phyloP scores from a whole-genome alignment of 2,329 filamentous ascomycete species.

The Myotisia sp. region DNA sequence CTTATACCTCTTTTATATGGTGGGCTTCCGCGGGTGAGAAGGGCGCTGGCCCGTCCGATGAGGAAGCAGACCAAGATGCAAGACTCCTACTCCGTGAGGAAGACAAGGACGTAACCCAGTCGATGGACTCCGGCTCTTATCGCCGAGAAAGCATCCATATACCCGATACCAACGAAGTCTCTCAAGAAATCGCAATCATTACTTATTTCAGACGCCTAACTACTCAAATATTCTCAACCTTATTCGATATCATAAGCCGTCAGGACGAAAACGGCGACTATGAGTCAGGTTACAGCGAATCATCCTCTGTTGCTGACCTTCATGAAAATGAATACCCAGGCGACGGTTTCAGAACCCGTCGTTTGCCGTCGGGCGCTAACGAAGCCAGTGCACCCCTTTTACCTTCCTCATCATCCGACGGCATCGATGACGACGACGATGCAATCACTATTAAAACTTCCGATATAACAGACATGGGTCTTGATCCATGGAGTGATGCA shows the following conservation, averaged over 20 bases:
- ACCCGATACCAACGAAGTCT: conserved; percentile 21
- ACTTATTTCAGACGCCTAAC: conserved; percentile 38
- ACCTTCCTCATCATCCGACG: conserved; percentile 6
- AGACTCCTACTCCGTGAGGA: conserved; percentile 25
- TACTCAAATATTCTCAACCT: conserved; percentile 31
- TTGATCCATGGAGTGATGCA: conserved; percentile 36
- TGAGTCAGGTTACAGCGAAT: conserved; percentile 2
- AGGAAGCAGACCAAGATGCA: conserved; percentile 37
- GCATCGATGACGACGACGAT: conserved; percentile 15
- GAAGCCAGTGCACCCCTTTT: conserved; percentile 11
- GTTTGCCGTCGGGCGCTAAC: conserved; percentile 4
- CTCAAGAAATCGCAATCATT: conserved; percentile 34
- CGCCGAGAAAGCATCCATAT: conserved; percentile 18
- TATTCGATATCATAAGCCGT: conserved; percentile 31
- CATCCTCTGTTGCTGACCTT: neutral
- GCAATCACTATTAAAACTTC: conserved; percentile 28
- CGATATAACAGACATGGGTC: conserved; percentile 35
- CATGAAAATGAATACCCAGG: conserved; percentile 9
- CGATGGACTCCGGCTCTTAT: conserved; percentile 8
- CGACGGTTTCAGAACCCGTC: conserved; percentile 13
- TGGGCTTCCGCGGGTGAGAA: conserved; percentile 53
- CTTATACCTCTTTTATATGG: conserved; percentile 52
- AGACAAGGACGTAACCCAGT: conserved; percentile 15
- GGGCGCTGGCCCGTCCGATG: conserved; percentile 39
- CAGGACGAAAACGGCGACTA: conserved; percentile 10